Conservation (phyloP, 179 eudicot genomes). For the Vitellaria paradoxa region DNA sequence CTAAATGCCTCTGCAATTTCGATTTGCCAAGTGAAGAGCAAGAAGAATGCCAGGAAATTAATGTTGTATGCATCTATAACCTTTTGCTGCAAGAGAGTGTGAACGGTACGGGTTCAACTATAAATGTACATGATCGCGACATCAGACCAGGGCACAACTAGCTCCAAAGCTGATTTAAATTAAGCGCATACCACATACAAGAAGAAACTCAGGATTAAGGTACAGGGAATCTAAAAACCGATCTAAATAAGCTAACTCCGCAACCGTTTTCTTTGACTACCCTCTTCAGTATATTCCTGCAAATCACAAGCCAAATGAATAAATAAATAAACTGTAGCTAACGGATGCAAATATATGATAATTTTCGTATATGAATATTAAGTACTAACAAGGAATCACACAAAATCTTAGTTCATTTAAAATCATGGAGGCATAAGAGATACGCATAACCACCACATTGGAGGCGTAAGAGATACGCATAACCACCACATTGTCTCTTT, state of each 20-base stretch:
- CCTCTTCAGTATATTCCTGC: slow-evolving; percentile 53
- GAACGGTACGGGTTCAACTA: slow-evolving; percentile 39
- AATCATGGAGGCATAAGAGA: no score
- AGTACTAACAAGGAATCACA: no score
- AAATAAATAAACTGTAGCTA: not conserved
- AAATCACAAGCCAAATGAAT: slow-evolving; percentile 10
- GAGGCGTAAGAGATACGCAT: no score
- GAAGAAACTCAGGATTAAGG: slow-evolving; percentile 31
- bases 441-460: no score
- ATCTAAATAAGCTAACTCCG: slow-evolving; percentile 30
- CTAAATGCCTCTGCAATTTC: not conserved
- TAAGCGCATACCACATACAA: slow-evolving; percentile 24
- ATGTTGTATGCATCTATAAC: slow-evolving; percentile 6
- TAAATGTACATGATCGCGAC: slow-evolving; percentile 51
- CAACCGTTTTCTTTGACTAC: slow-evolving; percentile 46
- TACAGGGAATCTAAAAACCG: slow-evolving; percentile 35
- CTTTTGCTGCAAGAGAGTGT: slow-evolving; percentile 27
- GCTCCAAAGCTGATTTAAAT: slow-evolving; percentile 22
- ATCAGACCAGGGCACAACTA: slow-evolving; percentile 26
- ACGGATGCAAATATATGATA: not conserved
- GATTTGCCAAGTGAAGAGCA: not conserved
- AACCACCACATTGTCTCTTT: no score
- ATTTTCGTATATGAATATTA: no score
- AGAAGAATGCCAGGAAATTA: slow-evolving; percentile 11
- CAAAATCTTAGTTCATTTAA: no score